These are phyloP conservation scores for Jatropha multifida DNA, from an alignment of 441 rosid genomes.

Conservation along the genomic window DNA sequence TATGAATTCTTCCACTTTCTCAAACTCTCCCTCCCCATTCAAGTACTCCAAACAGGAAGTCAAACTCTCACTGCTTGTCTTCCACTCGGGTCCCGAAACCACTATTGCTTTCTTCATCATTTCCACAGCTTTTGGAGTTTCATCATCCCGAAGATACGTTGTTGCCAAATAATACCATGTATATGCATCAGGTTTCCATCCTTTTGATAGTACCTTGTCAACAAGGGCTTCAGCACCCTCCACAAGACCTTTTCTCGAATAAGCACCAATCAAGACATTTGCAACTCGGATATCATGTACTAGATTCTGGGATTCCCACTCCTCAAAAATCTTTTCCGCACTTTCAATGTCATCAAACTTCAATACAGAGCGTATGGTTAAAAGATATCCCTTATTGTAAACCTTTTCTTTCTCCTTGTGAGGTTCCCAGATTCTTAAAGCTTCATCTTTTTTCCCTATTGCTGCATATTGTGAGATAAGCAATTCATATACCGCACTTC, in stretches of 20 bases:
- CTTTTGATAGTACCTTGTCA: slow-evolving; percentile 22
- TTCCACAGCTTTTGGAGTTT: slow-evolving; percentile 40
- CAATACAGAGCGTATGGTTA: slow-evolving; percentile 35
- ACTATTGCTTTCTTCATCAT: slow-evolving; percentile 42
- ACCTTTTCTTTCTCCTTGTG: slow-evolving; percentile 33
- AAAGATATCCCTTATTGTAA: slow-evolving; percentile 38
- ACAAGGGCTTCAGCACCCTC: slow-evolving; percentile 41
- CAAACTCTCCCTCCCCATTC: slow-evolving; percentile 32
- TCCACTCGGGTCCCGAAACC: slow-evolving; percentile 30
- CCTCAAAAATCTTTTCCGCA: slow-evolving; percentile 42
- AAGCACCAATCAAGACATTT: slow-evolving; percentile 37
- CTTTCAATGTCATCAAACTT: slow-evolving; percentile 46
- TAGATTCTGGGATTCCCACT: slow-evolving; percentile 42
- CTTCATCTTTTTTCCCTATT: slow-evolving; percentile 50
- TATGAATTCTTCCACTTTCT: slow-evolving; percentile 33
- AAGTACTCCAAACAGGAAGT: slow-evolving; percentile 39
- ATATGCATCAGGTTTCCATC: slow-evolving; percentile 24
- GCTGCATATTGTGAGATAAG: slow-evolving; percentile 43
- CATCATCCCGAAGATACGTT: slow-evolving; percentile 29
- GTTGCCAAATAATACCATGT: slow-evolving; percentile 42
- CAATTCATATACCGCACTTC: slow-evolving; percentile 28
- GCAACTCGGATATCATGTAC: slow-evolving; percentile 35
- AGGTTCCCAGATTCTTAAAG: slow-evolving; percentile 48
- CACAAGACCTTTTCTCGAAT: slow-evolving; percentile 37
- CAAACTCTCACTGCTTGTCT: slow-evolving; percentile 29